phyloP scores from a whole-genome alignment of 2,329 filamentous ascomycete genomes.

The Exophiala mesophila region DNA sequence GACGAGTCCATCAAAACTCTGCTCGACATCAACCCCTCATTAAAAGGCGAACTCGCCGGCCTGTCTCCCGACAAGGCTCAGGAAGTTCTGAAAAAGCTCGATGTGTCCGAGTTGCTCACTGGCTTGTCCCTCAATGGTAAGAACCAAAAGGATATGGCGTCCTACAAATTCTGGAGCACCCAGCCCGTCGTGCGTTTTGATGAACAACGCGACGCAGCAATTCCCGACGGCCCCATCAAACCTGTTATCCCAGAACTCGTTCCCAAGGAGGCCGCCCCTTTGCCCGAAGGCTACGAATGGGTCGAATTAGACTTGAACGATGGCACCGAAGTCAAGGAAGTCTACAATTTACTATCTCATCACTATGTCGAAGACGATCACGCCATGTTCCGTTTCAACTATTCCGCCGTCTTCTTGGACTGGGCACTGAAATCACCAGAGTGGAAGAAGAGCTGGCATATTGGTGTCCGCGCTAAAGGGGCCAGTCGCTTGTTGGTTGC shows the following conservation, averaged over 20 bases:
- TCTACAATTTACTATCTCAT: constrained; percentile 83
- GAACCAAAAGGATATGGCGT: constrained; percentile 93
- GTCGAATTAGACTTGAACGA: constrained; percentile 80
- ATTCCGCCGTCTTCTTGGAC: constrained; percentile 79
- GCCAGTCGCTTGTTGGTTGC: constrained; percentile 84
- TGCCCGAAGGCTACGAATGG: constrained; percentile 89
- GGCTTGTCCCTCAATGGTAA: constrained; percentile 67
- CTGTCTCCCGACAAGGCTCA: constrained; percentile 58
- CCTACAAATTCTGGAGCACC: constrained; percentile 98
- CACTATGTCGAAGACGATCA: constrained; percentile 98
- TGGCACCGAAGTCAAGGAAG: constrained; percentile 73
- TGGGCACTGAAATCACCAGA: constrained; percentile 95
- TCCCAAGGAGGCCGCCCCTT: constrained; percentile 66
- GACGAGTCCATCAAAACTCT: constrained; percentile 29
- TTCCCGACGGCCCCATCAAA: constrained; percentile 78
- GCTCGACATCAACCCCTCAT: constrained; percentile 52
- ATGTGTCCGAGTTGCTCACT: constrained; percentile 45
- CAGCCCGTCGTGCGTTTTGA: constrained; percentile 86
- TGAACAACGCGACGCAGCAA: constrained; percentile 50
- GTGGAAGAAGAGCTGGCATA: constrained; percentile 91
- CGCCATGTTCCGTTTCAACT: constrained; percentile 96
- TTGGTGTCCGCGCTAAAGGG: constrained; percentile 74
- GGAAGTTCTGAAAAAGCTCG: constrained; percentile 47
- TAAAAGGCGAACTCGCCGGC: constrained; percentile 68
- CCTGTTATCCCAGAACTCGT: constrained; percentile 73